These are phyloP conservation scores for Penicillium coprophilum DNA, from an alignment of 495 filamentous ascomycete genomes.

Conservation along the genomic window DNA sequence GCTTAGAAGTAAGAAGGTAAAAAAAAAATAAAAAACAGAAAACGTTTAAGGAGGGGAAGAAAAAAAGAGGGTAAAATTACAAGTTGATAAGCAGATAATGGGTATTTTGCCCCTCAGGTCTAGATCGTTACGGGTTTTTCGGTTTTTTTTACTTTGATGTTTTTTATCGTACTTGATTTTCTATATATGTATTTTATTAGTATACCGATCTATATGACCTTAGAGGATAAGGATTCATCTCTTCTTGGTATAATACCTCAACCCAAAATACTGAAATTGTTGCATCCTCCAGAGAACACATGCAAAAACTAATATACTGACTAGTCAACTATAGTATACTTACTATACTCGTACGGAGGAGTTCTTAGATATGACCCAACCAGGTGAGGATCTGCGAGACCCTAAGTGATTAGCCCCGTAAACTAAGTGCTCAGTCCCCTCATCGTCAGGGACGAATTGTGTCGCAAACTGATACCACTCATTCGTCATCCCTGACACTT, in stretches of 20 bases:
- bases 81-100: conserved; percentile 13
- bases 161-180: conserved; percentile 2
- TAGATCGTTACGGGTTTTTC: neutral
- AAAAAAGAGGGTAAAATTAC: conserved; percentile 23
- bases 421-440: conserved; percentile 13
- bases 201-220: too few species aligned
- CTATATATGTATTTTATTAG: neutral
- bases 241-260: neutral
- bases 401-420: conserved; percentile 3
- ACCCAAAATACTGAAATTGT: neutral
- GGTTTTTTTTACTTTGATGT: neutral
- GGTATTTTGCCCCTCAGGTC: conserved; percentile 10
- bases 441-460: conserved; percentile 9
- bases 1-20: conserved; percentile 29
- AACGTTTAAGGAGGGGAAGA: conserved; percentile 25
- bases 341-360: neutral
- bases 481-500: neutral
- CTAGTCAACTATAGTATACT: neutral
- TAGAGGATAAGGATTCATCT: too few species aligned
- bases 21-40: conserved; percentile 26
- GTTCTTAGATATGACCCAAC: neutral
- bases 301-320: neutral
- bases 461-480: conserved; percentile 1
- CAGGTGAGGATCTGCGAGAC: conserved; percentile 6
- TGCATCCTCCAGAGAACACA: neutral